Evolutionary conservation across 177 flowering plant genomes (phyloP).

Genomic region (Vitis hybrid): DNA sequence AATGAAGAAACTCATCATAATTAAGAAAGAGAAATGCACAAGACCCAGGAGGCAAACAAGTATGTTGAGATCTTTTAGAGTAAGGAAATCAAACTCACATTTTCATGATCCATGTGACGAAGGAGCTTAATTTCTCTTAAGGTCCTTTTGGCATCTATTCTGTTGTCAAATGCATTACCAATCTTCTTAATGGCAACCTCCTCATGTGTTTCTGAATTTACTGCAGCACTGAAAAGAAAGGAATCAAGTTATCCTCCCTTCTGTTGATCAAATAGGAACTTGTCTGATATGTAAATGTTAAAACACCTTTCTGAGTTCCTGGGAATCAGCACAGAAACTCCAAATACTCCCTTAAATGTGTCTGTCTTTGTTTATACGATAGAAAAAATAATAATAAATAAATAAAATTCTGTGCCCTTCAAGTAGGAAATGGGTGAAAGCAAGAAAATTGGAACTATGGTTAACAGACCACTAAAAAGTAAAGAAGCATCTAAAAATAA

Average conservation of each 20-base stretch:
- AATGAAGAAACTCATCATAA: too few species aligned
- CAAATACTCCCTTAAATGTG: too few species aligned
- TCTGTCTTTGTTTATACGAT: too few species aligned
- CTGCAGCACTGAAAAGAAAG: slow-evolving; percentile 43
- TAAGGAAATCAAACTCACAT: slow-evolving; percentile 29
- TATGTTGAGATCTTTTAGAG: background rate
- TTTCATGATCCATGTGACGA: slow-evolving; percentile 62
- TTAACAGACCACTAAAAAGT: too few species aligned
- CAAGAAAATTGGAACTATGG: too few species aligned
- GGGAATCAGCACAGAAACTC: too few species aligned
- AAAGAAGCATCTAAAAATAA: too few species aligned
- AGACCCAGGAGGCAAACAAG: background rate
- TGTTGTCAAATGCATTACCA: slow-evolving; percentile 62
- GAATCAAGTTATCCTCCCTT: background rate
- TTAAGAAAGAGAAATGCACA: too few species aligned
- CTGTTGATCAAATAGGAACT: background rate
- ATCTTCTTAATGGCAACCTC: slow-evolving; percentile 74
- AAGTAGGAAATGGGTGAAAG: too few species aligned
- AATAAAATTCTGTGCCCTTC: background rate
- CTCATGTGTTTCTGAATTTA: slow-evolving; percentile 54
- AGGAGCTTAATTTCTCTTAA: slow-evolving; percentile 66
- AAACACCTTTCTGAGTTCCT: too few species aligned
- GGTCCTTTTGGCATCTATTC: slow-evolving; percentile 67
- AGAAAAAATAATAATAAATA: background rate
- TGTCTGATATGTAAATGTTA: background rate